Evolutionary conservation across 1,284 basidiomycete species (phyloP), one percentile per base, ranked within the genome.

Genomic region (Apiotrichum gracile): DNA sequence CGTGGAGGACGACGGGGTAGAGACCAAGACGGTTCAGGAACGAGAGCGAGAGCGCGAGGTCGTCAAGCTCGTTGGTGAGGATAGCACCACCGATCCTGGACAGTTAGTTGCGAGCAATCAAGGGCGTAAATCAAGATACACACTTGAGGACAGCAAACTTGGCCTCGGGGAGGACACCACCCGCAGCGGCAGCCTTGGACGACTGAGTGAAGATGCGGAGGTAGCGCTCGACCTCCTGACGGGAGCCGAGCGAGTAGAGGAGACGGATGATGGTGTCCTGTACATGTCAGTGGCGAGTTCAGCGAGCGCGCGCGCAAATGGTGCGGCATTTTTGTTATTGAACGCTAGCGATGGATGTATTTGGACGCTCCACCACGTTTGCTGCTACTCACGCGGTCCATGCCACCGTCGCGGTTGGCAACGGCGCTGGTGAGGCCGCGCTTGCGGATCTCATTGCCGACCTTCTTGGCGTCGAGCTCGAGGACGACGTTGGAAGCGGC

Each of bases 191-290:
- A 25, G 86, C 86, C 66, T 91, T 85, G 13, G 88, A 88, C 37
- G 88, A 85, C 25, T 88, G 85, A 14, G 90, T 91, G 74, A 97
- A 97, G 70, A 97, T 96, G 51, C 92, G 86, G 44, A 97, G 85
- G 78, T 97, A 92, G 63, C 92, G 85, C 73, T 94, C 91, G 58
- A 97, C 92, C 75, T 97, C 92, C 62, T 91, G 87, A 69, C 93
- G 91, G 25, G 88, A 90, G 46, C 92, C 92, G 61, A 97, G 86
- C 34, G 91, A 96, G 78, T 96, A 96, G 40, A 97, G 81, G 21
- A 97, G 80, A 48, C 92, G 86, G 50, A 91, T 91, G 64, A 93
- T 93, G 4, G 90, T 93, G 69, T 93, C 90, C 90, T 92, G 41
- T 29, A 16, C 10, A 31, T 31, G 53, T 52, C 27, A 46, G 49